Base-by-base conservation (phyloP, 139 green algal genomes). In the Closterium sp. region DNA sequence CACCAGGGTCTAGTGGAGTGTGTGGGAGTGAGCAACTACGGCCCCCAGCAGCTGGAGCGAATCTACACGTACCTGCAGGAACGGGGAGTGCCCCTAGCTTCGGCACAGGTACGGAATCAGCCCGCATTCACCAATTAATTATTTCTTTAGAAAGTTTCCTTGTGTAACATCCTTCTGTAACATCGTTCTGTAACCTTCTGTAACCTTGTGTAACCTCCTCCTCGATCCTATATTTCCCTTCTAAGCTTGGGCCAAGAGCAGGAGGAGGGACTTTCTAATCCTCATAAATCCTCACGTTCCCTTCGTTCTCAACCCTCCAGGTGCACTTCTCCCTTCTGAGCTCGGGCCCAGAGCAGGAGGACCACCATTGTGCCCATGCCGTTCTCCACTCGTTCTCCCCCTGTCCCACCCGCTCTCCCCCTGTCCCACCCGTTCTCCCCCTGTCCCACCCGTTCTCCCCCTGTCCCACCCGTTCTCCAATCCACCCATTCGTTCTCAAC, bases 81-180 rank as follows among this genome's bases (percentile, higher is more conserved):
- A 84, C 66, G 96, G 1, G 97, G 95, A 3, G 96, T 99, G 31
- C 97, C 96, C 5, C 95, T 99, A 43, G 97, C 96, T 1, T 96
- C 96, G 30, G 95, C 95, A 31, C 97, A 99, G 84, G 89, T 92
- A n/a, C n/a, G 69, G 32, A 2, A 66, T 12, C 2, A 87, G 2
- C 6, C 84, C 33, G 19, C 33, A 81, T 66, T 2, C 84, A 16
- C 23, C 0, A 76, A 87, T 5, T 55, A 23, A 25, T 19, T n/a
- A n/a, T n/a, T n/a, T n/a, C n/a, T n/a, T n/a, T n/a, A n/a, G n/a
- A n/a, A n/a, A n/a, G n/a, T n/a, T 4, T 55, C 84, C 9, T 2
- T 28, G 55, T 76, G 55, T 2, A 76, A 16, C 4, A 76, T 19
- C 55, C 16, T 76, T 28, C 0, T 16, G 55, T 76, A 19, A 19